These are phyloP conservation scores for Xylariaceae sp. DNA, from an alignment of 2,329 filamentous ascomycete genomes.

Conservation along the genomic window DNA sequence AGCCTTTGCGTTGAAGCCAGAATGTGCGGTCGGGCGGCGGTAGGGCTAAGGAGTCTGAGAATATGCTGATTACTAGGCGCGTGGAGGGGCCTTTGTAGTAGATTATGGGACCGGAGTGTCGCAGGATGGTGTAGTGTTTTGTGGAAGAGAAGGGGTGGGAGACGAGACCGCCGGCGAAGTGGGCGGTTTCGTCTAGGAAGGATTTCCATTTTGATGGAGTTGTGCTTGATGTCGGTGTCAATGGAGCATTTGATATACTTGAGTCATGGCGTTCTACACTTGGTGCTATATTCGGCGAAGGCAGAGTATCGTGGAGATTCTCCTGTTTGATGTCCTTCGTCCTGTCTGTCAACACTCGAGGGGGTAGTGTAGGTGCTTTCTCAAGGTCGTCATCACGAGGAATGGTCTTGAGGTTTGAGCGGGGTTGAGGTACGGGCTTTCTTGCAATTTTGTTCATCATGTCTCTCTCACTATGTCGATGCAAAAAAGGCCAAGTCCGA, in stretches of 20 bases:
- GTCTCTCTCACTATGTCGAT: slow-evolving; percentile 7
- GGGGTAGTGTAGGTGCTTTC: slow-evolving; percentile 3
- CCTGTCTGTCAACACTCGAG: too few relatives aligned
- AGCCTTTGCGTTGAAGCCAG: slow-evolving; percentile 67
- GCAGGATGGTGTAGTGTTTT: slow-evolving; percentile 62
- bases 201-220: slow-evolving; percentile 45
- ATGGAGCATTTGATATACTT: too few relatives aligned
- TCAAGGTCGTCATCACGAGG: slow-evolving; percentile 28
- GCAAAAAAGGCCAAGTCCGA: background rate
- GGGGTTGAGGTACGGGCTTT: slow-evolving; percentile 19
- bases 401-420: slow-evolving; percentile 6
- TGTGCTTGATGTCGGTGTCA: slow-evolving; percentile 5
- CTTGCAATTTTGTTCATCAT: slow-evolving; percentile 15
- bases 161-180: slow-evolving; percentile 63
- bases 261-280: too few relatives aligned
- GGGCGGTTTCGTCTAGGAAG: slow-evolving; percentile 54
- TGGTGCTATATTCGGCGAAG: too few relatives aligned
- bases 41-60: slow-evolving; percentile 54
- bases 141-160: slow-evolving; percentile 61
- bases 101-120: slow-evolving; percentile 60
- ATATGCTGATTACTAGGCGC: slow-evolving; percentile 60
- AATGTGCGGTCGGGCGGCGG: slow-evolving; percentile 56
- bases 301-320: too few relatives aligned
- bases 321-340: too few relatives aligned
- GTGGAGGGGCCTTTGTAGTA: slow-evolving; percentile 65